Base-by-base conservation (phyloP, 176 grass and related monocot species). In the Musa schizocarpa region DNA sequence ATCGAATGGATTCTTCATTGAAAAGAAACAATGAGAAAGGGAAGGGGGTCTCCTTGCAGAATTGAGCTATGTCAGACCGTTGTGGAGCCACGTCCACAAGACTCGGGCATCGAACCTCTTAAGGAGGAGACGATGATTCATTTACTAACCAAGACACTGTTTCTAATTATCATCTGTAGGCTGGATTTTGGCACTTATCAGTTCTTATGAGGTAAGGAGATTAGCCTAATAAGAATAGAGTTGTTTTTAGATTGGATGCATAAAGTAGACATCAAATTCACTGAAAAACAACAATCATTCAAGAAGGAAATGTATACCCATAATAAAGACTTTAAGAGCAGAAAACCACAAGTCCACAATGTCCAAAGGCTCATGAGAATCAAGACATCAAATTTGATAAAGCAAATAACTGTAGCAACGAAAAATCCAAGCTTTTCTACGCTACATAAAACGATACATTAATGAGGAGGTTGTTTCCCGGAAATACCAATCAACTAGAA, bases 401-500 rank as follows among this genome's bases (percentile, higher is more conserved):
- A 8, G 57, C 13, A 61, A 61, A 61, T 6, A 61, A 19, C 19
- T 6, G 57, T 61, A 21, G 19, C 13, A 61, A 61, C 0, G 17
- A 17, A 59, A 59, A 19, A 19, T 59, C 19, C 19, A 59, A 17
- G 57, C 19, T 61, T 61, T 61, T 61, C 14, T 43, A 68, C 2
- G 10, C 24, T 9, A 57, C 11, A 5, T 34, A 34, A 34, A 34
- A 4, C 29, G 13, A 14, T 6, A 57, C 13, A 57, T 57, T 16
- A 12, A 57, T 13, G 55, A 57, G 1, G 55, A 57, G 55, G 13
- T 19, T 57, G 55, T 61, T 61, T 61, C 57, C 57, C 19, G 0
- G 57, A 61, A 61, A 19, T 61, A 61, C 57, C 57, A n/a, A 61
- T 61, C 16, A 3, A 0, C 57, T 61, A 96, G 79, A 97, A 97